Evolutionary conservation across 164 flowering plant species (phyloP).

Genomic region (Buxus sempervirens): DNA sequence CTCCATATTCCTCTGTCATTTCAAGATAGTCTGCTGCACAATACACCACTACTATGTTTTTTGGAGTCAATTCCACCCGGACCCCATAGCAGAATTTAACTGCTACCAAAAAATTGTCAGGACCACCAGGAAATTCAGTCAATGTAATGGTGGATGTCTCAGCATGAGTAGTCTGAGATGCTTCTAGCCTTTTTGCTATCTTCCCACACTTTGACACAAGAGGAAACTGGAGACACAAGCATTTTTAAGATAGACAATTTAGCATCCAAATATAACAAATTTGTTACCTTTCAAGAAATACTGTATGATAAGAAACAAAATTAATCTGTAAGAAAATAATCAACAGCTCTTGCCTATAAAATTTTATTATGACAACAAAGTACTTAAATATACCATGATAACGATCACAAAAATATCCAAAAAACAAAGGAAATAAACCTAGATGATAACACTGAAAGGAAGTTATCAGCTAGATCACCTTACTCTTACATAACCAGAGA

Average conservation of each 20-base stretch:
- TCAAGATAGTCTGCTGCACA: slow-evolving; percentile 84
- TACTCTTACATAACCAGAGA: too few species aligned
- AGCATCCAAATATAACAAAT: neutral
- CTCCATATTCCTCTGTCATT: slow-evolving; percentile 83
- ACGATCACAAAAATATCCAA: too few species aligned
- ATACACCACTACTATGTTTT: slow-evolving; percentile 52
- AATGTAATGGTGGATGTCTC: slow-evolving; percentile 29
- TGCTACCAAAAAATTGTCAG: slow-evolving; percentile 59
- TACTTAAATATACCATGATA: too few species aligned
- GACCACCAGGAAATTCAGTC: slow-evolving; percentile 75
- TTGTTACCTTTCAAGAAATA: neutral
- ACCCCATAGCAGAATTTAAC: slow-evolving; percentile 80
- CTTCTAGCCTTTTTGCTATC: slow-evolving; percentile 49
- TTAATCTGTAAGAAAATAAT: neutral
- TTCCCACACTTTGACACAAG: slow-evolving; percentile 75
- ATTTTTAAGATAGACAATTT: slow-evolving; percentile 4
- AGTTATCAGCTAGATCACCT: too few species aligned
- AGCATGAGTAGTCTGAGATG: slow-evolving; percentile 26
- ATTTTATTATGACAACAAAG: too few species aligned
- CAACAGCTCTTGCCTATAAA: neutral
- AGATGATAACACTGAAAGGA: too few species aligned
- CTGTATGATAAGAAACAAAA: neutral
- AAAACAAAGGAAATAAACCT: too few species aligned
- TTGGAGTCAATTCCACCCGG: slow-evolving; percentile 62
- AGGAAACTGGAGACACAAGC: slow-evolving; percentile 68